A percentile compares a stretch with the other conserved stretches of the same genome.
Conservation (phyloP, 202 grass and related monocot genomes). For the Dendrocalamus latiflorus region DNA sequence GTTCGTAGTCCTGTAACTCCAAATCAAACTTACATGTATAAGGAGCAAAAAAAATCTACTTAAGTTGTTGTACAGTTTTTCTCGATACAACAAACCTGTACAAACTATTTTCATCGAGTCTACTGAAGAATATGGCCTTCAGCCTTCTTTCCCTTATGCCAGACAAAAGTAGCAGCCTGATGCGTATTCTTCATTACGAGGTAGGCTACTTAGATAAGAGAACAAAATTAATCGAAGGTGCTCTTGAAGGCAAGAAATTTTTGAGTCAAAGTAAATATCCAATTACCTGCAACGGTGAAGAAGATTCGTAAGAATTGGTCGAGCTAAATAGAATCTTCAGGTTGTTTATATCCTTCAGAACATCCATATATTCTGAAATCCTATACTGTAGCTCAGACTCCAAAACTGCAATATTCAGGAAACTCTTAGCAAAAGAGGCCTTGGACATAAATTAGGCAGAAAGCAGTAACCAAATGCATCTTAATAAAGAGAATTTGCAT, state of each 20-base stretch:
- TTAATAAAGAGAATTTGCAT: background rate
- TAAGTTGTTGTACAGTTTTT: background rate
- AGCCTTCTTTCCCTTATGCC: background rate
- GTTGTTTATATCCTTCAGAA: conserved; percentile 60
- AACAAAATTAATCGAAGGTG: too few relatives aligned
- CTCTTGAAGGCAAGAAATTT: background rate
- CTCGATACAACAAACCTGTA: background rate
- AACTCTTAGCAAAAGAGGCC: background rate
- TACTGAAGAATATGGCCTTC: background rate
- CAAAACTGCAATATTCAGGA: conserved; percentile 49
- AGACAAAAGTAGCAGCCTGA: background rate
- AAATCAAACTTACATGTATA: background rate
- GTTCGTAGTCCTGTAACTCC: background rate
- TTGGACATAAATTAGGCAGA: background rate
- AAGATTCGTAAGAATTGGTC: conserved; percentile 10
- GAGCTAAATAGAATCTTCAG: conserved; percentile 67
- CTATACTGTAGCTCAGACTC: conserved; percentile 52
- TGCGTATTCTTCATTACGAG: background rate
- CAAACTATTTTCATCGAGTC: background rate
- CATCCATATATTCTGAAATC: conserved; percentile 44
- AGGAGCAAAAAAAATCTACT: background rate
- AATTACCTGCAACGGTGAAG: background rate
- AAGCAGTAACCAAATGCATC: background rate
- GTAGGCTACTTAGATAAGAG: too few relatives aligned
- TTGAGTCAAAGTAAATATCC: background rate